Percentiles rank a stretch among this genome's conserved stretches.
These are phyloP conservation scores for Ustilago bromivora DNA, from an alignment of 1,284 basidiomycete genomes.

Conservation along the genomic window DNA sequence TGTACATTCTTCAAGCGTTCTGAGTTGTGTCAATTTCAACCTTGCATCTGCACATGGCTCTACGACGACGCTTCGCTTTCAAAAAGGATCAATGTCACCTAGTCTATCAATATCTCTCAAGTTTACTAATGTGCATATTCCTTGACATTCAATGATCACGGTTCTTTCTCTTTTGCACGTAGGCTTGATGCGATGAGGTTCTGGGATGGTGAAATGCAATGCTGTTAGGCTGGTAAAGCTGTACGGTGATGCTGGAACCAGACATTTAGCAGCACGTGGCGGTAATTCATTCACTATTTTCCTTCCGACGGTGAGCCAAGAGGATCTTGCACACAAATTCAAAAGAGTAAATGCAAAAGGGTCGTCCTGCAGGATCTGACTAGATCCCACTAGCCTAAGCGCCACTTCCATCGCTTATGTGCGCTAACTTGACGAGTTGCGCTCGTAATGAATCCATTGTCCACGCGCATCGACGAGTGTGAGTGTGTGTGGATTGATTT, in stretches of 20 bases:
- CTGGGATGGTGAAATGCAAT: not conserved
- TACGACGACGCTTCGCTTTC: not conserved
- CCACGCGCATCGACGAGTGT: not conserved
- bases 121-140: slow-evolving; percentile 9
- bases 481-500: not conserved
- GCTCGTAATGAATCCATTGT: slow-evolving; percentile 2
- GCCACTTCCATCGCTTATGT: not conserved
- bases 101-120: not conserved
- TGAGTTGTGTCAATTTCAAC: slow-evolving; percentile 14
- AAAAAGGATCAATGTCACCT: not conserved
- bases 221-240: not conserved
- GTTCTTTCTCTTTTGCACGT: not conserved
- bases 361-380: not conserved
- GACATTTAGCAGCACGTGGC: not conserved
- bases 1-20: slow-evolving; percentile 21
- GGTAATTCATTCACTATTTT: not conserved
- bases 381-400: not conserved
- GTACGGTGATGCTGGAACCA: slow-evolving; percentile 1
- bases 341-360: not conserved
- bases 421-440: not conserved
- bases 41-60: not conserved
- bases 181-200: not conserved
- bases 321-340: not conserved
- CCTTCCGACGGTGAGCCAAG: not conserved
- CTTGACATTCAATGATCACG: slow-evolving; percentile 2